Evolutionary conservation across 2,329 filamentous ascomycete genomes (phyloP), one percentile per base, ranked within the genome.

Genomic region (Curvularia verruculosa): DNA sequence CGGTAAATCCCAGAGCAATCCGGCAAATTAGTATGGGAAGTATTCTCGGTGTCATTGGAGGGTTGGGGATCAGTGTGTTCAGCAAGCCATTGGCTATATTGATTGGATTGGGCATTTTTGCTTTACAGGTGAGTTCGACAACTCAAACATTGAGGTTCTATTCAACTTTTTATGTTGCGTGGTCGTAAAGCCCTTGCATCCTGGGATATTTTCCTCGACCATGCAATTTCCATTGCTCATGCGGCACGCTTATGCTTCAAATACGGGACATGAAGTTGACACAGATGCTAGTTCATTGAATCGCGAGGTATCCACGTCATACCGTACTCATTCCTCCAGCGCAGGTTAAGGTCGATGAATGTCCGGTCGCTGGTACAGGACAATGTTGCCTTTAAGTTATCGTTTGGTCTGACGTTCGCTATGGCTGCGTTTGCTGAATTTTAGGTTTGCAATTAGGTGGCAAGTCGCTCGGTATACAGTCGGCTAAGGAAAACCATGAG

Each of bases 331-430:
- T 74, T 69, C 26, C 64, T 86, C 40, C 82, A 85, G 66, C 73
- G 77, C 45, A 84, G 83, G 56, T 74, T 84, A 52, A 80, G 79
- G 53, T 75, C 75, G 28, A 76, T 84, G 24, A 79, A 86, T 65
- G 58, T 86, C 19, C 74, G 79, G 44, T 80, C 80, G 4, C 78
- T 82, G 44, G 75, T 88, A 51, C 80, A 83, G 65, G 80, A 83
- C 58, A 84, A 87, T 64, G 82, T 85, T 2, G 84, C 84, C 18
- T 89, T 90, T 71, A 89, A 88, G 70, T 72, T 87, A 21, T 86
- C 87, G 3, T 92, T 93, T 73, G 85, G 87, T n/a, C 69, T 85
- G 40, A 89, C 89, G 26, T 92, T 92, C 77, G 84, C 88, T 24
- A 76, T 92, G 69, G 88, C 89, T 47, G 86, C 84, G 2, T 89